Evolutionary conservation across 1,284 basidiomycete species (phyloP), one percentile per base, ranked within the genome.

Genomic region (Entoloma clypeatum): DNA sequence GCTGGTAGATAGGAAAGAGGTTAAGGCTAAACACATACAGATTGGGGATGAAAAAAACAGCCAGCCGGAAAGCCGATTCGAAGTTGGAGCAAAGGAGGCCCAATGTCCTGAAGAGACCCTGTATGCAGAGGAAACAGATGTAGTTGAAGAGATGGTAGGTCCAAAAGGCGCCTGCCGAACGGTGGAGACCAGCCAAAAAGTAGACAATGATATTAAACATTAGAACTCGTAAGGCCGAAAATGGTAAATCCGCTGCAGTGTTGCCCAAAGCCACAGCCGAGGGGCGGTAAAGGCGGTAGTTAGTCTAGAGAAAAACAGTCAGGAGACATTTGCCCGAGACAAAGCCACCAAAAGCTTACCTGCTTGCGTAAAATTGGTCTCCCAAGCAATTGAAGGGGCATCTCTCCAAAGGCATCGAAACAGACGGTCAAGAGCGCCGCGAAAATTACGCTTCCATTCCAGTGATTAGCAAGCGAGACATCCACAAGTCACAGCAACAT

Each of bases 401-500:
- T 73, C 70, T 89, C 86, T 42, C 79, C 77, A 61, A 92, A 92
- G 1, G 86, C 86, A 57, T 84, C 83, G 43, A 92, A 67, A 54
- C 78, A 79, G 41, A 80, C 84, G 19, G 85, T 84, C 21, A 93
- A 63, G 45, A 92, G 65, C 36, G 81, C 81, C 37, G 69, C 59
- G 62, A 93, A 93, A 41, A 94, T 79, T 30, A 90, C 79, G 63
- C 88, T 80, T n/a, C n/a, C n/a, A n/a, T n/a, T n/a, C n/a, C n/a
- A n/a, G n/a, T n/a, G n/a, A n/a, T n/a, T n/a, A n/a, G 21, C 0
- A 43, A 24, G 17, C 28, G n/a, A 14, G 7, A 31, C 17, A 37
- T 40, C n/a, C n/a, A n/a, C n/a, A n/a, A n/a, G n/a, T n/a, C 26
- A 3, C 3, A 19, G 7, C 9, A 36, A 43, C 41, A 16, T 44